Evolutionary conservation across 768 basidiomycete species (phyloP).

Genomic region (Galerina marginata): DNA sequence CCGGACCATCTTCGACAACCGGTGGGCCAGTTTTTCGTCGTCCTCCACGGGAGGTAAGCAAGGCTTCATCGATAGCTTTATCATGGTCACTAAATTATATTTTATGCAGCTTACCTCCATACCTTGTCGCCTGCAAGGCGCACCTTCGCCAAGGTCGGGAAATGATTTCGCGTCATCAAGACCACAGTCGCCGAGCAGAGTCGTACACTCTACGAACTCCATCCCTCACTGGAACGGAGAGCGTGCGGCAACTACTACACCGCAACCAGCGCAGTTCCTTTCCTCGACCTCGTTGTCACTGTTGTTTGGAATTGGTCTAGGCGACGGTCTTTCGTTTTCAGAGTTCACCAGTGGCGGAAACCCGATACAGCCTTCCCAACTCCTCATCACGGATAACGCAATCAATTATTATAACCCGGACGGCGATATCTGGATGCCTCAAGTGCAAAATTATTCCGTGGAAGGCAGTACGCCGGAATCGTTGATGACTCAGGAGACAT

Average conservation of each 20-base stretch:
- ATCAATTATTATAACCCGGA: not conserved
- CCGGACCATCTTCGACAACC: constrained; percentile 5
- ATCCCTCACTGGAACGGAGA: constrained; percentile 47
- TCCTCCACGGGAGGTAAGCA: constrained; percentile 18
- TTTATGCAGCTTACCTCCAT: constrained; percentile 17
- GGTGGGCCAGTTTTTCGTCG: constrained; percentile 5
- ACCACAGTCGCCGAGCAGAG: constrained; percentile 17
- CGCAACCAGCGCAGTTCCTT: constrained; percentile 27
- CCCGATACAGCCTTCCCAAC: constrained; percentile 17
- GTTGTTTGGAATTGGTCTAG: constrained; percentile 17
- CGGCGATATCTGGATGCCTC: constrained; percentile 22
- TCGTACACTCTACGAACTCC: constrained; percentile 30
- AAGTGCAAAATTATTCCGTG: constrained; percentile 6
- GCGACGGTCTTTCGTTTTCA: constrained; percentile 14
- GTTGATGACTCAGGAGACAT: not conserved
- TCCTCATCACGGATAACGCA: constrained; percentile 11
- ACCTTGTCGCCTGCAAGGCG: constrained; percentile 9
- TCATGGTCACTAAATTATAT: not conserved
- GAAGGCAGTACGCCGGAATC: not conserved
- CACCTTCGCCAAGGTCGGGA: constrained; percentile 1
- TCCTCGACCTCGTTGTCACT: constrained; percentile 26
- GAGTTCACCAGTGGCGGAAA: constrained; percentile 26
- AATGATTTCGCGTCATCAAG: constrained; percentile 15
- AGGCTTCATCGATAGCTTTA: not conserved
- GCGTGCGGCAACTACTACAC: constrained; percentile 19